A percentile compares a stretch with the other conserved stretches of the same genome.
phyloP scores from a whole-genome alignment of 441 rosid genomes.

The Croton setiger region DNA sequence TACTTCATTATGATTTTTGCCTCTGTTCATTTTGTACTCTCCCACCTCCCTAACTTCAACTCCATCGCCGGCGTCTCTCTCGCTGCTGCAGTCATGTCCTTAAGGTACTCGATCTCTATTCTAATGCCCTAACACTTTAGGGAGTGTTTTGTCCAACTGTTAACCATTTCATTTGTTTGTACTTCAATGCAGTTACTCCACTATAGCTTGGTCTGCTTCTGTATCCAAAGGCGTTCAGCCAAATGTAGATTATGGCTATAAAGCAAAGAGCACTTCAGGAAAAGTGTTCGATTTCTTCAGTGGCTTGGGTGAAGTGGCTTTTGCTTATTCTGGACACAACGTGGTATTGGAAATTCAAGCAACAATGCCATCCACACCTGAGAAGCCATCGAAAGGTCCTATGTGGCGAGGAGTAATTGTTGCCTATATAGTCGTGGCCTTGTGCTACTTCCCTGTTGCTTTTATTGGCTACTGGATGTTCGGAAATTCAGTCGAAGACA shows the following conservation, averaged over 20 bases:
- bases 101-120: slow-evolving; percentile 61
- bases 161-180: neutral
- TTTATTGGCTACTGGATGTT: slow-evolving; percentile 61
- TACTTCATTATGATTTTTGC: slow-evolving; percentile 79
- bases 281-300: slow-evolving; percentile 57
- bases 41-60: slow-evolving; percentile 86
- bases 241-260: slow-evolving; percentile 54
- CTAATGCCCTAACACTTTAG: too few species aligned
- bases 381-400: slow-evolving; percentile 75
- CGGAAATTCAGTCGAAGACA: slow-evolving; percentile 55
- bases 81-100: slow-evolving; percentile 84
- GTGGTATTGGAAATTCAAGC: slow-evolving; percentile 85
- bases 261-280: slow-evolving; percentile 36
- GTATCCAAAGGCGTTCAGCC: slow-evolving; percentile 54
- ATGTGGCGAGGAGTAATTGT: slow-evolving; percentile 84
- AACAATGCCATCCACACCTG: slow-evolving; percentile 76
- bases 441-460: slow-evolving; percentile 89
- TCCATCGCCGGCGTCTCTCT: slow-evolving; percentile 81
- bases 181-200: slow-evolving; percentile 53
- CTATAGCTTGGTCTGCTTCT: slow-evolving; percentile 78
- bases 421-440: slow-evolving; percentile 68
- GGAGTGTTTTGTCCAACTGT: neutral
- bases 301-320: slow-evolving; percentile 69
- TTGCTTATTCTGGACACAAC: slow-evolving; percentile 84
- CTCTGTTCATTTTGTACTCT: slow-evolving; percentile 70